Percentiles rank a stretch among this genome's conserved stretches.
phyloP scores from a whole-genome alignment of 148 eudicot genomes.

The Vaccinium darrowii region DNA sequence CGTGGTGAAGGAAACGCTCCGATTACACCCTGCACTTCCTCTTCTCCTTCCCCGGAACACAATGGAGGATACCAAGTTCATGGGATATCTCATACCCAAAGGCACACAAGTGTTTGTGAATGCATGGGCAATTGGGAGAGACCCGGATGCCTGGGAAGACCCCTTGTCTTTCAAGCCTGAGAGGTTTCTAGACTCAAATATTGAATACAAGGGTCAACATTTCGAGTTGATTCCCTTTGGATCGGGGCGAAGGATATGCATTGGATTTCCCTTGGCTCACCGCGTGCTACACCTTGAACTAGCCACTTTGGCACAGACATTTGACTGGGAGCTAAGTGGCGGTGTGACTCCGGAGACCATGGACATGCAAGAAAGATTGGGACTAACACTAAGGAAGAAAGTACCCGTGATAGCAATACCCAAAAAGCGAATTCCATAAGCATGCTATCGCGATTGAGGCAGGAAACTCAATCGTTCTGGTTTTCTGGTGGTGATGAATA shows the following conservation, averaged over 20 bases:
- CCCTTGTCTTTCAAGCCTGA: constrained; percentile 39
- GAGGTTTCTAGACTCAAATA: constrained; percentile 29
- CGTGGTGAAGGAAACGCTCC: constrained; percentile 11
- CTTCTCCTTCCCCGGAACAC: constrained; percentile 4
- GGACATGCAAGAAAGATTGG: constrained; percentile 15
- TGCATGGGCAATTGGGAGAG: constrained; percentile 21
- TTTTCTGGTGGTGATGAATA: background rate
- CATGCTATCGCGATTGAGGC: background rate
- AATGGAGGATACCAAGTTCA: constrained; percentile 12
- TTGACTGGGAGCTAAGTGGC: constrained; percentile 9
- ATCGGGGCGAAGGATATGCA: constrained; percentile 37
- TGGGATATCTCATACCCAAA: constrained; percentile 12
- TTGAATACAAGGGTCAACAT: constrained; percentile 41
- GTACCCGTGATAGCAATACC: constrained; percentile 17
- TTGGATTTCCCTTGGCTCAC: constrained; percentile 33
- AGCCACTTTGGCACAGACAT: constrained; percentile 16
- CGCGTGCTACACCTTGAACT: constrained; percentile 27
- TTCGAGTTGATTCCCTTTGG: constrained; percentile 48
- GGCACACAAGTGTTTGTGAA: constrained; percentile 6
- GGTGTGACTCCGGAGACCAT: background rate
- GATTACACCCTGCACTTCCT: background rate
- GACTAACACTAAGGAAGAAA: constrained; percentile 8
- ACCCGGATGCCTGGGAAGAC: constrained; percentile 35
- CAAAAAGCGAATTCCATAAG: background rate
- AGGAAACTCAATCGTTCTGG: background rate